Percentiles rank a stretch among this genome's conserved stretches.
Evolutionary conservation across 2,329 filamentous ascomycete species (phyloP).

Genomic region (Fusarium graminum): DNA sequence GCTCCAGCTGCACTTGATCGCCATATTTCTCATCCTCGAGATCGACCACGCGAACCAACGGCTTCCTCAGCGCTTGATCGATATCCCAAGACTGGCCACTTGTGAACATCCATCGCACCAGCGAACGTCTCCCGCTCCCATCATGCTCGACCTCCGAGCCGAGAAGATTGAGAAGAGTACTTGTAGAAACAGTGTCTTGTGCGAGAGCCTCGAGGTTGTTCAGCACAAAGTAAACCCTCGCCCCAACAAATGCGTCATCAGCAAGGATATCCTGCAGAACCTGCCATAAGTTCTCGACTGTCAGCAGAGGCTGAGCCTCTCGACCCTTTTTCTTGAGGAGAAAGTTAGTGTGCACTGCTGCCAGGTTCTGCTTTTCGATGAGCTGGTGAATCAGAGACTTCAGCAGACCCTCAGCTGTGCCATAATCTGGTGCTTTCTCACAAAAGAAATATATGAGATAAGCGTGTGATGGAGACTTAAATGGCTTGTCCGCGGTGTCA

Average conservation of each 20-base stretch:
- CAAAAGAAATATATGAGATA: constrained; percentile 59
- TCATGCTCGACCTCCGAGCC: constrained; percentile 22
- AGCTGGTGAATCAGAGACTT: constrained; percentile 58
- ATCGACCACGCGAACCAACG: constrained; percentile 31
- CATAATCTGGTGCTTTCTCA: constrained; percentile 54
- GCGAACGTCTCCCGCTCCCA: background rate
- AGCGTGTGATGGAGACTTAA: constrained; percentile 30
- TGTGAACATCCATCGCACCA: constrained; percentile 57
- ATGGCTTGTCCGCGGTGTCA: constrained; percentile 23
- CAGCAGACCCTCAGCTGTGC: constrained; percentile 57
- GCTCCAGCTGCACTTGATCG: constrained; percentile 37
- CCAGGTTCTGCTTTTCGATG: constrained; percentile 51
- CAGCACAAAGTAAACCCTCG: constrained; percentile 56
- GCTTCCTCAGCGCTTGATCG: constrained; percentile 10
- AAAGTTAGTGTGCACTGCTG: constrained; percentile 55
- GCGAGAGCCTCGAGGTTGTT: constrained; percentile 58
- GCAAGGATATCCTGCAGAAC: constrained; percentile 58
- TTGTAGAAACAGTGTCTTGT: constrained; percentile 46
- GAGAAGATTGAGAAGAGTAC: constrained; percentile 18
- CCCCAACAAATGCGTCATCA: constrained; percentile 45
- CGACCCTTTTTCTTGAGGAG: constrained; percentile 47
- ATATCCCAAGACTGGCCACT: constrained; percentile 48
- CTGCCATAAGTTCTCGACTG: constrained; percentile 53
- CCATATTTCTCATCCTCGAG: constrained; percentile 40
- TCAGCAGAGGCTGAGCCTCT: constrained; percentile 26